A percentile compares a stretch with the other conserved stretches of the same genome.
phyloP scores from a whole-genome alignment of 2,329 filamentous ascomycete genomes.

The Aaosphaeria arxii region DNA sequence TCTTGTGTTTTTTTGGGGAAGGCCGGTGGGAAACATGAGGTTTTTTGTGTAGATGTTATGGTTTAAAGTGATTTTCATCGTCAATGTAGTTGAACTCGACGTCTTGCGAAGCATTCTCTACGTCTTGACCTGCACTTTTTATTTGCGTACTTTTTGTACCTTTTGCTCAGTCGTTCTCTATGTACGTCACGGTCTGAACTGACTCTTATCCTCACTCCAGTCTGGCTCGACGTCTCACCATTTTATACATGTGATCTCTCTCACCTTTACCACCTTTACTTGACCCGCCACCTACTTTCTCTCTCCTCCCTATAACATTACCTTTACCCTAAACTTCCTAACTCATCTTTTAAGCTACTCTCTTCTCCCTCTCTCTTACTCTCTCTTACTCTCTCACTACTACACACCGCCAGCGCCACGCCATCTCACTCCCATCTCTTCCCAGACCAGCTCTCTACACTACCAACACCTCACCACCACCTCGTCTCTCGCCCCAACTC shows the following conservation, averaged over 20 bases:
- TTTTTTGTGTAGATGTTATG: no score
- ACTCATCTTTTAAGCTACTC: no score
- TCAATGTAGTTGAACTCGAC: neutral
- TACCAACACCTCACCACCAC: slow-evolving; percentile 1
- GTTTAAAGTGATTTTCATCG: no score
- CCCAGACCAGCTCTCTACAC: slow-evolving; percentile 7
- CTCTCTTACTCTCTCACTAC: no score
- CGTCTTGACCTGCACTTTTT: neutral
- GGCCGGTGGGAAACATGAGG: no score
- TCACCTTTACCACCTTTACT: neutral
- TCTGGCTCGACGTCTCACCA: neutral
- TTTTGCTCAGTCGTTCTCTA: neutral
- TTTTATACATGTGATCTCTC: neutral
- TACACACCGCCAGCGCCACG: neutral
- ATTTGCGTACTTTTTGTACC: neutral
- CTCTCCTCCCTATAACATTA: neutral
- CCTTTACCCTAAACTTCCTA: no score
- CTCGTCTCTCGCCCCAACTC: neutral
- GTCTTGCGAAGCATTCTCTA: neutral
- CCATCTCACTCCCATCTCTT: neutral
- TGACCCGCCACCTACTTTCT: neutral
- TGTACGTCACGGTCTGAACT: neutral
- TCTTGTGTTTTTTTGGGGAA: no score
- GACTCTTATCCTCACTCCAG: neutral
- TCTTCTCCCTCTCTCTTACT: neutral